Base-by-base conservation (phyloP, 2,329 filamentous ascomycete genomes). In the Arachnopeziza araneosa region DNA sequence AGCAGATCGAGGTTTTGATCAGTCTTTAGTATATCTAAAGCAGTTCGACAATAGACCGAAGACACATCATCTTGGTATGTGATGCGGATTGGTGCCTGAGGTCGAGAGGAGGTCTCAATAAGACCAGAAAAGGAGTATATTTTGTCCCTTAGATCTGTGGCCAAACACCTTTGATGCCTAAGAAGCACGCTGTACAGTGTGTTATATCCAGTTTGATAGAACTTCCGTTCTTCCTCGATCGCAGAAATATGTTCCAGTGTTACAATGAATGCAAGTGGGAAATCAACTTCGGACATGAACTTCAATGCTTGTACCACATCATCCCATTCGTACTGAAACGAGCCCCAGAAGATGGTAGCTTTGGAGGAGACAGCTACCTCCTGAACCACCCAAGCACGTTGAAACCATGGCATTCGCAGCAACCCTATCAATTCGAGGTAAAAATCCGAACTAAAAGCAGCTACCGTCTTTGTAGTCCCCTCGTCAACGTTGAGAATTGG, bases 301-400 rank as follows among this genome's bases (percentile, higher is more conserved):
- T 54, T 58, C 56, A 58, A 52, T 10, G 56, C 50, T 17, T 50
- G 50, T 3, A 54, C 44, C 21, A 58, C 26, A n/a, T 58, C 56
- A 32, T 58, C 50, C 56, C 56, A 58, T 21, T 58, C 56, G 24
- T 58, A 58, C 23, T 58, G 56, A 23, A 51, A 58, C 23, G 56
- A 24, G 12, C 50, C 56, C 56, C 56, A 58, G 30, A 58, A 58
- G 24, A 58, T 58, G 9, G 56, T 58, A 14, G 56, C 56, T 24
- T 50, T 52, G 26, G 56, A 48, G 6, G 56, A 52, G 3, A 58
- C 56, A 44, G 36, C 30, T 10, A 58, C 56, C 24, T 59, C 57
- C 32, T 59, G 57, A 19, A 55, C 57, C 19, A 59, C 52, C 57
- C 57, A 59, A 2, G 57, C 52, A 14, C 57, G 30, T 23, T 50